These are phyloP conservation scores for Fusarium sterilihyphosum DNA, from an alignment of 2,329 filamentous ascomycete species.

Conservation along the genomic window DNA sequence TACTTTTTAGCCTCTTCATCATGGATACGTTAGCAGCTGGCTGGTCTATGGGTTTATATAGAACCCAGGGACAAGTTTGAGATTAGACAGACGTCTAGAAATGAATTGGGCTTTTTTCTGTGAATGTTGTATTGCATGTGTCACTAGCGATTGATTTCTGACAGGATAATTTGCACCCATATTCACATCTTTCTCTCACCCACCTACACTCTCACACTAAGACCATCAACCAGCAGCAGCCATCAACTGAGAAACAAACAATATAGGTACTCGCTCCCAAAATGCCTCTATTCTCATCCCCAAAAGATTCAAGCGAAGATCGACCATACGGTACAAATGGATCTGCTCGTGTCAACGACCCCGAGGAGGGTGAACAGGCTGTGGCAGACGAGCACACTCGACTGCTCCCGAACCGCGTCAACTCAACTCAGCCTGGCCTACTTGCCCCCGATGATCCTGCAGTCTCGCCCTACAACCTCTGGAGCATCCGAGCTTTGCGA, in stretches of 20 bases:
- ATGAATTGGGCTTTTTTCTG: not conserved
- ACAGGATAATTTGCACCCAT: not conserved
- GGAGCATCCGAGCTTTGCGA: constrained; percentile 84
- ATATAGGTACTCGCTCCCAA: not conserved
- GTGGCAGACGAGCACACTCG: constrained; percentile 66
- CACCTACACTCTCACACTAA: not conserved
- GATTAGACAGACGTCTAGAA: not conserved
- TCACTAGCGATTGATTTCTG: constrained; percentile 1
- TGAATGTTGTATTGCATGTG: constrained; percentile 11
- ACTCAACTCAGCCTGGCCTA: constrained; percentile 53
- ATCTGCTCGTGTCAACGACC: not conserved
- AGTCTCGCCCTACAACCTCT: constrained; percentile 94
- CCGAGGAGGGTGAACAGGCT: constrained; percentile 42
- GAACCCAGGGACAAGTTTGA: constrained; percentile 10
- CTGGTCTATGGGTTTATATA: constrained; percentile 21
- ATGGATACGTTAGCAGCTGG: not conserved
- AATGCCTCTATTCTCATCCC: constrained; percentile 49
- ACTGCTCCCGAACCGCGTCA: constrained; percentile 74
- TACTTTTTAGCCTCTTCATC: constrained; percentile 34
- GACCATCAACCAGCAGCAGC: not conserved
- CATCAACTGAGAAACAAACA: not conserved
- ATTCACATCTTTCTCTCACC: not conserved
- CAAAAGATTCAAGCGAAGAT: constrained; percentile 39
- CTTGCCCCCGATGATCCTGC: constrained; percentile 57
- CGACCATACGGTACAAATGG: constrained; percentile 25